Evolutionary conservation across 208 protist species (phyloP).

Genomic region (Balamuthia mandrillaris): DNA sequence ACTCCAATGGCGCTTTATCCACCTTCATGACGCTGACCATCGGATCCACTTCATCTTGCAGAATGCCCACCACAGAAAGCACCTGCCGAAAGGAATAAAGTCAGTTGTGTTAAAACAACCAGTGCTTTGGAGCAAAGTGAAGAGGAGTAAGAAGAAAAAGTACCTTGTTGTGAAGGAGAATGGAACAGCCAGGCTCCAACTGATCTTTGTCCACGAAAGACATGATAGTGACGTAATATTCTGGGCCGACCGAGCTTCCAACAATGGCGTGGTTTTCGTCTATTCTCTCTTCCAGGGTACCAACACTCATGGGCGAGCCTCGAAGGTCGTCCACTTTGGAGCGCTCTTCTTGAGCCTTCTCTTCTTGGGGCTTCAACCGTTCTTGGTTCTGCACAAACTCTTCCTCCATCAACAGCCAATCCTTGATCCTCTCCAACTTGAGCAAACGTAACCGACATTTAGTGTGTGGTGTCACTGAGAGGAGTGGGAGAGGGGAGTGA

Average conservation of each 20-base stretch:
- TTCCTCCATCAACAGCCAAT: slow-evolving; percentile 98
- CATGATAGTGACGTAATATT: slow-evolving; percentile 98
- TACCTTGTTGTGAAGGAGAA: slow-evolving; percentile 96
- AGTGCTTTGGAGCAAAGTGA: not conserved
- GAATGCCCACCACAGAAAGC: slow-evolving; percentile 93
- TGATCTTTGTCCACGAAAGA: slow-evolving; percentile 99
- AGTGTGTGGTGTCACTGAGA: slow-evolving; percentile 85
- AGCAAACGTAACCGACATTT: slow-evolving; percentile 96
- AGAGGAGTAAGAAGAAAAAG: not conserved
- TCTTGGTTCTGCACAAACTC: slow-evolving; percentile 96
- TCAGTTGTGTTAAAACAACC: not conserved
- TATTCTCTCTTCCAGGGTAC: slow-evolving; percentile 98
- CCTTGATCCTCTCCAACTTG: slow-evolving; percentile 96
- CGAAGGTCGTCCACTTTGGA: slow-evolving; percentile 95
- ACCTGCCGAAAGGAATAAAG: slow-evolving; percentile 41
- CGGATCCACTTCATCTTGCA: slow-evolving; percentile 97
- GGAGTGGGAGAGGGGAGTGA: not conserved
- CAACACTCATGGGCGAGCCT: slow-evolving; percentile 95
- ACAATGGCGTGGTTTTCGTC: slow-evolving; percentile 99
- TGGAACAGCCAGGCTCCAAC: slow-evolving; percentile 93
- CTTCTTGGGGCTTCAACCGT: slow-evolving; percentile 78
- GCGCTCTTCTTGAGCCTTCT: slow-evolving; percentile 86
- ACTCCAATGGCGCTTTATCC: slow-evolving; percentile 98
- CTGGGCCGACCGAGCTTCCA: slow-evolving; percentile 84
- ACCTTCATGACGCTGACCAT: slow-evolving; percentile 99